Conservation (phyloP, 2,329 filamentous ascomycete species). For the Pseudocercospora musae region DNA sequence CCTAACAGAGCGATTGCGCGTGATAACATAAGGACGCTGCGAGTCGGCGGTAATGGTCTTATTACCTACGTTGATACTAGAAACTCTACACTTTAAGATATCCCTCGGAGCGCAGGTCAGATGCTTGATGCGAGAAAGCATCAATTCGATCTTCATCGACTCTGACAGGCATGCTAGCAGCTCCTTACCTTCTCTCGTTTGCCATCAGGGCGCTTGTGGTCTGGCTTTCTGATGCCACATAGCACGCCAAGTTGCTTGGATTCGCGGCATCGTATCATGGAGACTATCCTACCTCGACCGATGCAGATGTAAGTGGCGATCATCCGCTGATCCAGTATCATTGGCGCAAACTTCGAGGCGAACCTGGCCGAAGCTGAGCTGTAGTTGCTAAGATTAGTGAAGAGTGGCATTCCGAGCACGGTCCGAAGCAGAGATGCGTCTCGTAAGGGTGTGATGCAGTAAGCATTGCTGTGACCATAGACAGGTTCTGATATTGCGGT, state of each 20-base stretch:
- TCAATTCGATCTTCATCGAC: not conserved
- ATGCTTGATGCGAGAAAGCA: not conserved
- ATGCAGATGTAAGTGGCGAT: slow-evolving; percentile 42
- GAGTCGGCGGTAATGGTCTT: not conserved
- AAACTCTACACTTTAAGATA: not conserved
- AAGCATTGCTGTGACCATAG: not conserved
- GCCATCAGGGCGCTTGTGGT: slow-evolving; percentile 36
- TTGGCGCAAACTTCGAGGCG: slow-evolving; percentile 42
- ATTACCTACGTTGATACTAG: not conserved
- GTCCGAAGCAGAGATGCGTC: not conserved
- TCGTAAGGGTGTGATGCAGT: not conserved
- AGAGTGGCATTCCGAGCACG: not conserved
- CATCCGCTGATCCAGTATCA: slow-evolving; percentile 48
- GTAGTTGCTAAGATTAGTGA: not conserved
- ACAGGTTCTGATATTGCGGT: not conserved
- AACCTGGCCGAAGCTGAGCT: slow-evolving; percentile 38
- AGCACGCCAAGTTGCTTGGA: slow-evolving; percentile 44
- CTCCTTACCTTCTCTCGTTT: not conserved
- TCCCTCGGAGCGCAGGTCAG: not conserved
- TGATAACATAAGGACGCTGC: not conserved
- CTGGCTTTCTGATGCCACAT: slow-evolving; percentile 45
- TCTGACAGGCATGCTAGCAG: not conserved
- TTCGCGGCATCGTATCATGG: slow-evolving; percentile 54
- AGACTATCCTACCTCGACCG: slow-evolving; percentile 44
- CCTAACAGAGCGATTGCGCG: not conserved